Evolutionary conservation across 139 green algal species (phyloP).

Genomic region (Pseudopediastrum boryanum): DNA sequence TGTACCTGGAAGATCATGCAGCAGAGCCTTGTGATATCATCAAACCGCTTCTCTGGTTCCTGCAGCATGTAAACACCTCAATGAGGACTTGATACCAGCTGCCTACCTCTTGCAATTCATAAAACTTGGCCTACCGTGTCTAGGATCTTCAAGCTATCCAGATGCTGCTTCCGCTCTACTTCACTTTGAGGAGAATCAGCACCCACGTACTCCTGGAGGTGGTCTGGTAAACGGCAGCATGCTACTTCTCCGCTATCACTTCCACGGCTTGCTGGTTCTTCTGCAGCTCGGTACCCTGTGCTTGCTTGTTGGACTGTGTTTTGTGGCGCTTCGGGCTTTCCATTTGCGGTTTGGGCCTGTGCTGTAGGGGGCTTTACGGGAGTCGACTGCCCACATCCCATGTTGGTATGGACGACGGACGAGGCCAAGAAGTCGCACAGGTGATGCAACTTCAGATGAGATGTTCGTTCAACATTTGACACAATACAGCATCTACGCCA

Average conservation of each 20-base stretch:
- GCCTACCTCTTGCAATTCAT: background rate
- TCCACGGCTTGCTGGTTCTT: background rate
- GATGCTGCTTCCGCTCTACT: slow-evolving; percentile 39
- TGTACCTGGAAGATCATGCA: slow-evolving; percentile 59
- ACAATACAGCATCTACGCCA: too few relatives aligned
- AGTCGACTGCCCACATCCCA: too few relatives aligned
- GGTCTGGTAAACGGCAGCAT: background rate
- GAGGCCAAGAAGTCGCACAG: too few relatives aligned
- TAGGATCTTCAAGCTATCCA: slow-evolving; percentile 59
- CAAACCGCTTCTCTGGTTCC: slow-evolving; percentile 69
- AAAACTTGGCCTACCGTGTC: slow-evolving; percentile 41
- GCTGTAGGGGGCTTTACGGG: too few relatives aligned
- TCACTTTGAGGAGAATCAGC: slow-evolving; percentile 44
- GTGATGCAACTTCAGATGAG: too few relatives aligned
- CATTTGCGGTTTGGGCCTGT: too few relatives aligned
- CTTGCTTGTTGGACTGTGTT: background rate
- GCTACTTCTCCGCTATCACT: background rate
- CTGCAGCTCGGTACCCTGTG: background rate
- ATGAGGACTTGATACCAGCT: background rate
- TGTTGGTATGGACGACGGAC: too few relatives aligned
- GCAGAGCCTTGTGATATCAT: slow-evolving; percentile 73
- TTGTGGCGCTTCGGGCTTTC: too few relatives aligned
- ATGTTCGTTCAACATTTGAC: too few relatives aligned
- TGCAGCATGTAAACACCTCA: slow-evolving; percentile 15
- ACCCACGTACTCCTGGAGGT: slow-evolving; percentile 26